Base-by-base conservation (phyloP, 148 eudicot species). In the Mesembryanthemum crystallinum region DNA sequence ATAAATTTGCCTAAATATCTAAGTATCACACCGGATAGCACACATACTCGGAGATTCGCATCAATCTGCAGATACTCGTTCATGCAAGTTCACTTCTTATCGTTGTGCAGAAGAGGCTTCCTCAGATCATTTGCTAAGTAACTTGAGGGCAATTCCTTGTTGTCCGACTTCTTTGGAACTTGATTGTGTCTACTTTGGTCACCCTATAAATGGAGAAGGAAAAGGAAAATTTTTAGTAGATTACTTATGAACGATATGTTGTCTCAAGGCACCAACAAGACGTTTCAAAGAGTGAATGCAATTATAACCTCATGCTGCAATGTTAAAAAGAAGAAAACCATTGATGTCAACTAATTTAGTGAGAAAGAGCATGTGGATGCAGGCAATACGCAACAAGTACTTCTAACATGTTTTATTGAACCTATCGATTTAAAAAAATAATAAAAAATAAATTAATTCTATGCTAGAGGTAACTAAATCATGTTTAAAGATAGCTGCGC, bases 131-230 rank as follows among this genome's bases (percentile, higher is more conserved):
- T 80, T 63, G 72, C 27, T 55, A 39, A 33, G 29, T 28, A 15
- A 1, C 24, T 30, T 45, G 69, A 64, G 47, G 69, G 68, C 14
- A 39, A 13, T 29, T 70, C 75, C 80, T 75, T 80, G 54, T 69
- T 75, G 43, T 67, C 73, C 2, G 73, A 68, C 63, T 70, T 63
- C 78, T 80, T 80, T 23, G 63, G 66, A 69, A 37, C 74, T 64
- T 75, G 78, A 68, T 57, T 37, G 25, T 23, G 30, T 63, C 75
- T 80, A 57, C 66, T 80, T 23, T 74, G 82, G 70, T 80, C 82
- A 12, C 78, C 82, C 82, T 80, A 29, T 11, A 69, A 42, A 37
- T 66, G 25, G 27, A 4, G 10, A 18, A n/a, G 73, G 23, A 55
- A 15, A 57, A 73, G 64, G 30, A 0, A 55, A 62, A 30, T 32